Conservation (phyloP, 148 eudicot genomes). For the Amaranthus palmeri region DNA sequence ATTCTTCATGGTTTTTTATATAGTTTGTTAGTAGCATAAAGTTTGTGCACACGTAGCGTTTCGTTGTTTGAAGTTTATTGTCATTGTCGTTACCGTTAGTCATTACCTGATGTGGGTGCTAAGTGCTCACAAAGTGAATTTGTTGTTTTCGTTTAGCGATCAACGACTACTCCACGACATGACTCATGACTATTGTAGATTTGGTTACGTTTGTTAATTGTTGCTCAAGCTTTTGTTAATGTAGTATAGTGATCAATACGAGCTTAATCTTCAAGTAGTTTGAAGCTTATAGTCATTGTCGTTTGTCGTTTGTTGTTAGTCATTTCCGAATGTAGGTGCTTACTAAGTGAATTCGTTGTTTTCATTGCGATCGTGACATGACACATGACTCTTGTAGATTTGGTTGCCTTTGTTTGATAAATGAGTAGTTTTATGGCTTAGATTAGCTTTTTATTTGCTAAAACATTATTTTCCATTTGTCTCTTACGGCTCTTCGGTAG, state of each 20-base stretch:
- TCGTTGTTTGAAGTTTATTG: not conserved
- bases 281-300: too few species aligned
- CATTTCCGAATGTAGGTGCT: too few species aligned
- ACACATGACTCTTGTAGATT: too few species aligned
- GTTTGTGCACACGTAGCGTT: not conserved
- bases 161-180: not conserved
- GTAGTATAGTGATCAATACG: not conserved
- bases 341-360: too few species aligned
- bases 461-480: too few species aligned
- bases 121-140: not conserved
- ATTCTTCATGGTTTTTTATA: slow-evolving; percentile 2
- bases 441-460: too few species aligned
- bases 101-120: not conserved
- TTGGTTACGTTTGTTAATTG: slow-evolving; percentile 6
- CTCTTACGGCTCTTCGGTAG: too few species aligned
- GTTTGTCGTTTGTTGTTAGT: too few species aligned
- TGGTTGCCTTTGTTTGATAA: too few species aligned
- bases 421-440: too few species aligned
- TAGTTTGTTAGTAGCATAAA: not conserved
- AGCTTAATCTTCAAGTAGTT: not conserved
- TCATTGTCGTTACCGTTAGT: not conserved
- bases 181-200: not conserved
- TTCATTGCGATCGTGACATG: too few species aligned
- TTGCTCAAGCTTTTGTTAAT: not conserved
- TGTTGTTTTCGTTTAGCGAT: not conserved